Conservation (phyloP, 164 flowering plant genomes). For the Echeveria elegans region DNA sequence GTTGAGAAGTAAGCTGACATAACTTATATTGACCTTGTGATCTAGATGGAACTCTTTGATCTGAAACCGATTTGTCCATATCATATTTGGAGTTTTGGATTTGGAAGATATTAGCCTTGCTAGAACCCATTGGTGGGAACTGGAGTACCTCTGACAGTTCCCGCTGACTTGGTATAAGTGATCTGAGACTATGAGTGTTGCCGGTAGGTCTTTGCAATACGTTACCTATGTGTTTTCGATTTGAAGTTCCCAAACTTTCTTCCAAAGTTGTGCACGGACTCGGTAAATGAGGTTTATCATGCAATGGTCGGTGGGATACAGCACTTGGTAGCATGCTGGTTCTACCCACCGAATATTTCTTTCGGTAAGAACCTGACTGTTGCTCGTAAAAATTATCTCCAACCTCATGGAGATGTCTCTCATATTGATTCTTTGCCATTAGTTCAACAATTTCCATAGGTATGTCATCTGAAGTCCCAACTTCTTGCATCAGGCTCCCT, state of each 20-base stretch:
- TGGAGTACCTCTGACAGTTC: conserved; percentile 19
- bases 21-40: conserved; percentile 17
- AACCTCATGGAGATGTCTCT: conserved; percentile 39
- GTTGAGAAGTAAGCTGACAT: conserved; percentile 16
- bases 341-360: not conserved
- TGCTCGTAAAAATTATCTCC: conserved; percentile 19
- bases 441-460: conserved; percentile 88
- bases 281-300: not conserved
- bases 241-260: not conserved
- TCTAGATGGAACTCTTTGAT: conserved; percentile 17
- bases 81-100: conserved; percentile 23
- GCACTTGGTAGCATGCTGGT: not conserved
- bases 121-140: conserved; percentile 18
- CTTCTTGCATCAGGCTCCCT: conserved; percentile 21
- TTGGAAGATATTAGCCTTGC: conserved; percentile 13
- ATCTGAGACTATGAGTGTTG: conserved; percentile 16
- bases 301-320: not conserved
- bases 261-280: not conserved
- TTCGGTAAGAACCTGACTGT: not conserved
- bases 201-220: conserved; percentile 14
- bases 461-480: conserved; percentile 47
- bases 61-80: conserved; percentile 10
- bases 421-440: conserved; percentile 69
- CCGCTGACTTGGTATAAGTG: conserved; percentile 18
- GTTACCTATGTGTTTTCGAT: conserved; percentile 15